These are phyloP conservation scores for Penicillium sp. DNA, from an alignment of 2,329 filamentous ascomycete species.

Conservation along the genomic window DNA sequence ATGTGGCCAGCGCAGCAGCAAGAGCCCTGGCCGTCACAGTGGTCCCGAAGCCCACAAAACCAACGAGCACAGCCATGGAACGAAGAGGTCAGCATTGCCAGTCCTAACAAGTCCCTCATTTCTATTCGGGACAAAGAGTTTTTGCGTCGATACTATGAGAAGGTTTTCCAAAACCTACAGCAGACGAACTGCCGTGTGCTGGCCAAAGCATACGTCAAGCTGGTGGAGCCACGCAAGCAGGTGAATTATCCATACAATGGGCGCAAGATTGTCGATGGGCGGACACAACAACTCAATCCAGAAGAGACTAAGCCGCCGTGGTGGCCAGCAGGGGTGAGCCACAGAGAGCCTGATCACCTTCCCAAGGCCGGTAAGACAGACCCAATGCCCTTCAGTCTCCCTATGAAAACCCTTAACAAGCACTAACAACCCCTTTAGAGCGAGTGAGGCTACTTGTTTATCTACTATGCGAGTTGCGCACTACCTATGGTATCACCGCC, in stretches of 20 bases:
- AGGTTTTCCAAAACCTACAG: constrained; percentile 34
- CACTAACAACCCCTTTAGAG: constrained; percentile 24
- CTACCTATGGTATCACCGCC: constrained; percentile 37
- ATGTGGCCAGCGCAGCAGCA: constrained; percentile 11
- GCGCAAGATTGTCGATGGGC: constrained; percentile 32
- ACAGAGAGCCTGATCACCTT: constrained; percentile 37
- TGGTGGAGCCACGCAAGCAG: constrained; percentile 39
- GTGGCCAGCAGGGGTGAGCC: constrained; percentile 36
- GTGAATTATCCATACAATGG: constrained; percentile 39
- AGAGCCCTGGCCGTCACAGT: constrained; percentile 7
- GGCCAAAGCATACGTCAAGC: constrained; percentile 37
- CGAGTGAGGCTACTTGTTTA: constrained; percentile 42
- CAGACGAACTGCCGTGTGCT: constrained; percentile 38
- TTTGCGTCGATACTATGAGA: constrained; percentile 33
- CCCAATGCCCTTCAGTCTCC: neutral
- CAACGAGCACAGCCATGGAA: constrained; percentile 7
- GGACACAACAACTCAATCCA: constrained; percentile 32
- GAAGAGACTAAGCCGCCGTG: constrained; percentile 36
- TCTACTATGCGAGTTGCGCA: constrained; percentile 39
- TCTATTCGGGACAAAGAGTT: constrained; percentile 25
- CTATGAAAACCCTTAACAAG: neutral
- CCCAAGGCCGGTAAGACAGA: constrained; percentile 30
- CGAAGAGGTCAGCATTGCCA: constrained; percentile 19
- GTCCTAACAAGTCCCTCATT: constrained; percentile 25
- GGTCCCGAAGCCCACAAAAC: constrained; percentile 2